Evolutionary conservation across 306 rosid genomes (phyloP).

Genomic region (Acmispon strigosus): DNA sequence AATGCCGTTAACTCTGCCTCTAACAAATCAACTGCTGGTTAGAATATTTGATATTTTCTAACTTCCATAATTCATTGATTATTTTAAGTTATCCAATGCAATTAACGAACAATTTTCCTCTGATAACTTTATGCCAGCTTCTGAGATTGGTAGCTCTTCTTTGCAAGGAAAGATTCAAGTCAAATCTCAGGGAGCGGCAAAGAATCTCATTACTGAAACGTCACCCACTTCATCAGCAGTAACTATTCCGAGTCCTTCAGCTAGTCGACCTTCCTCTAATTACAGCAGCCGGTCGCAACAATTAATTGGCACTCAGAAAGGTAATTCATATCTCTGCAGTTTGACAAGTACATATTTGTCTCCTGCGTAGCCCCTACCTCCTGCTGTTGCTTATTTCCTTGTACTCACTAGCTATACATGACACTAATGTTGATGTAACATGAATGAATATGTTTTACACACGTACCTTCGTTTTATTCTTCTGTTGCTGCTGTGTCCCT

Average conservation of each 20-base stretch:
- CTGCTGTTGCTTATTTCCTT: neutral
- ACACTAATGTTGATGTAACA: neutral
- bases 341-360: neutral
- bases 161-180: constrained; percentile 46
- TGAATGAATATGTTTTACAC: neutral
- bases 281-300: constrained; percentile 62
- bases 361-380: neutral
- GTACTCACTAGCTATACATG: neutral
- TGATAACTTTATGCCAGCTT: constrained; percentile 37
- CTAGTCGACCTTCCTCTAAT: constrained; percentile 68
- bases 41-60: constrained; percentile 21
- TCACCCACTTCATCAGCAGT: constrained; percentile 41
- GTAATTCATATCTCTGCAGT: constrained; percentile 27
- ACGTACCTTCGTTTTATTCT: neutral
- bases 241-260: constrained; percentile 46
- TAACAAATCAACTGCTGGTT: constrained; percentile 45
- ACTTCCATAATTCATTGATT: constrained; percentile 2
- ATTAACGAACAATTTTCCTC: constrained; percentile 4
- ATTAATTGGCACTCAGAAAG: constrained; percentile 62
- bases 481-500: neutral
- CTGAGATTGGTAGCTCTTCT: constrained; percentile 46
- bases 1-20: constrained; percentile 35
- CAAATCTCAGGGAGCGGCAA: constrained; percentile 55
- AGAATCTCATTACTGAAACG: constrained; percentile 43
- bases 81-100: constrained; percentile 4